Percentiles rank a stretch among this genome's conserved stretches.
These are phyloP conservation scores for Stephania yunnanensis DNA, from an alignment of 164 flowering plant species.

Conservation along the genomic window DNA sequence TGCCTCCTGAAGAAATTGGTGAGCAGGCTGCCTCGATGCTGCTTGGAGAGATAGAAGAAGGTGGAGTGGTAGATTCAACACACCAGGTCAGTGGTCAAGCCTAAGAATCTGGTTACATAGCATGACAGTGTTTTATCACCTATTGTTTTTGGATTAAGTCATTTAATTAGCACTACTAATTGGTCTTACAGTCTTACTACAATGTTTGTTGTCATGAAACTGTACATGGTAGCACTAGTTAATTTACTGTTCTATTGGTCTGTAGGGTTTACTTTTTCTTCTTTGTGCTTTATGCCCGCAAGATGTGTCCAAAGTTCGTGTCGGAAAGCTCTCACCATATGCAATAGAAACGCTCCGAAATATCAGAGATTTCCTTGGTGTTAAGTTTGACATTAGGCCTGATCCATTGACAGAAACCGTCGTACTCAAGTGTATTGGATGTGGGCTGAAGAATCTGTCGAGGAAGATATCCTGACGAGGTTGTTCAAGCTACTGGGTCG, in stretches of 20 bases:
- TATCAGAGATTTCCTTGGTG: conserved; percentile 70
- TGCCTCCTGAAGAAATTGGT: conserved; percentile 67
- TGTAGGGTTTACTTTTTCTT: conserved; percentile 78
- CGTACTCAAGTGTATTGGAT: conserved; percentile 66
- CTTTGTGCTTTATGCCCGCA: conserved; percentile 81
- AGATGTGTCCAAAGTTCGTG: conserved; percentile 86
- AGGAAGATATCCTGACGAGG: conserved; percentile 53
- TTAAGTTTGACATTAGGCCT: conserved; percentile 64
- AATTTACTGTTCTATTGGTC: conserved; percentile 4
- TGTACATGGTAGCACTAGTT: background rate
- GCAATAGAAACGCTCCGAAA: conserved; percentile 76
- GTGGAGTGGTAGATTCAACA: conserved; percentile 91
- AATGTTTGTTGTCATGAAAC: background rate
- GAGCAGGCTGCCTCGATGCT: conserved; percentile 65
- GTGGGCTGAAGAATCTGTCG: conserved; percentile 73
- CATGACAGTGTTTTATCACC: background rate
- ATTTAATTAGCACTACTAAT: background rate
- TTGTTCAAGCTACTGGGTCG: background rate
- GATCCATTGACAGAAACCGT: conserved; percentile 69
- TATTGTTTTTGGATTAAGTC: background rate
- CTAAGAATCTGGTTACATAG: background rate
- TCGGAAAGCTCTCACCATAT: conserved; percentile 78
- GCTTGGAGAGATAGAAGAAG: conserved; percentile 78
- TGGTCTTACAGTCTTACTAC: no score
- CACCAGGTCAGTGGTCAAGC: conserved; percentile 62